Percentiles rank a stretch among this genome's conserved stretches.
These are phyloP conservation scores for Coprinopsis cinerea DNA, from an alignment of 768 basidiomycete genomes.

Conservation along the genomic window DNA sequence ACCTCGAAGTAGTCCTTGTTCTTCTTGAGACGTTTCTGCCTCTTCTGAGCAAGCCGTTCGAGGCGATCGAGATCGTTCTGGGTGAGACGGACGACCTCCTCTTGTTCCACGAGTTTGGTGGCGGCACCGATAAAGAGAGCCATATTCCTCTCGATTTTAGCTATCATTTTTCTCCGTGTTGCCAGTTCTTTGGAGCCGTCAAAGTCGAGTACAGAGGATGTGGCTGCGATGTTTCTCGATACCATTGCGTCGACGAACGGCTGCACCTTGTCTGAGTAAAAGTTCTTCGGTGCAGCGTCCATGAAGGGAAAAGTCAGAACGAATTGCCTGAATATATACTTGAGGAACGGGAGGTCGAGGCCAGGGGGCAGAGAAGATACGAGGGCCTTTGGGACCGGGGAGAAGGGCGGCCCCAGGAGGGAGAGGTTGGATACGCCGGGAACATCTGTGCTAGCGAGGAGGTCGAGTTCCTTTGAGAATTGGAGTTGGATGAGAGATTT, in stretches of 20 bases:
- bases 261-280: conserved; percentile 93
- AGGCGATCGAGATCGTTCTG: conserved; percentile 80
- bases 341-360: conserved; percentile 81
- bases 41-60: conserved; percentile 63
- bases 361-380: conserved; percentile 25
- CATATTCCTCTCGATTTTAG: conserved; percentile 80
- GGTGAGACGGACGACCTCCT: conserved; percentile 86
- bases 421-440: conserved; percentile 61
- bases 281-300: conserved; percentile 78
- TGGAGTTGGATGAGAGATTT: conserved; percentile 89
- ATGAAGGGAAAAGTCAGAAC: conserved; percentile 95
- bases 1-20: conserved; percentile 70
- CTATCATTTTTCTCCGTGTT: conserved; percentile 61
- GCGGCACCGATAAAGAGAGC: conserved; percentile 78
- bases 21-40: conserved; percentile 43
- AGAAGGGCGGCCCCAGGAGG: conserved; percentile 85
- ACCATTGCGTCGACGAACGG: conserved; percentile 85
- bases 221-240: conserved; percentile 67
- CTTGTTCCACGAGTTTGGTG: conserved; percentile 74
- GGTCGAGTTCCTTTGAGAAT: conserved; percentile 72
- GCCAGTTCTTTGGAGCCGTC: conserved; percentile 46
- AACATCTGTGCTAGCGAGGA: conserved; percentile 41
- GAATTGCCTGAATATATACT: conserved; percentile 88
- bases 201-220: conserved; percentile 45
- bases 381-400: conserved; percentile 51